A percentile compares a stretch with the other conserved stretches of the same genome.
Evolutionary conservation across 2,329 filamentous ascomycete species (phyloP).

Genomic region (Sphaceloma murrayae): DNA sequence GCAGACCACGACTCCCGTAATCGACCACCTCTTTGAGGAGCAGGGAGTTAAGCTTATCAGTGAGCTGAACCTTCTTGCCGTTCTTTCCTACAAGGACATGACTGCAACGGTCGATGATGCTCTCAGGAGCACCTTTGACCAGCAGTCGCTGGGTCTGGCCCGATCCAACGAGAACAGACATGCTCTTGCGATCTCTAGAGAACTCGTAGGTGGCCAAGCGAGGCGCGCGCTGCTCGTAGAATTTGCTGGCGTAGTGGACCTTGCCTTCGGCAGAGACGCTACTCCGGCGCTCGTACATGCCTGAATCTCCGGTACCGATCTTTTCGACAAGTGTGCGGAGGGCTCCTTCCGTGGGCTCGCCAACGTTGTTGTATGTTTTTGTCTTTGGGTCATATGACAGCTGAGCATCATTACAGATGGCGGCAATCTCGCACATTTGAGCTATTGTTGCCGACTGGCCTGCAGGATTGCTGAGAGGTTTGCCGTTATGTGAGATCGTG

Average conservation of each 20-base stretch:
- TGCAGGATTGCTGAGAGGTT: slow-evolving; percentile 57
- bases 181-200: slow-evolving; percentile 95
- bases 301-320: slow-evolving; percentile 68
- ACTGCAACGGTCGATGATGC: slow-evolving; percentile 84
- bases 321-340: slow-evolving; percentile 88
- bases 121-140: slow-evolving; percentile 94
- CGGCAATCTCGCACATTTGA: slow-evolving; percentile 61
- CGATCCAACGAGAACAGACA: slow-evolving; percentile 82
- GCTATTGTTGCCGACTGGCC: slow-evolving; percentile 64
- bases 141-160: slow-evolving; percentile 67
- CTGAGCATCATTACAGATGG: slow-evolving; percentile 80
- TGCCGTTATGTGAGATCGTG: slow-evolving; percentile 58
- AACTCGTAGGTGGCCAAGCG: slow-evolving; percentile 89
- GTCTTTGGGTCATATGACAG: slow-evolving; percentile 72
- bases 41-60: slow-evolving; percentile 57
- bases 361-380: slow-evolving; percentile 68
- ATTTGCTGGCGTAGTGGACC: slow-evolving; percentile 71
- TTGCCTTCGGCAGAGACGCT: slow-evolving; percentile 47
- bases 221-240: slow-evolving; percentile 67
- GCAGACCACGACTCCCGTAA: slow-evolving; percentile 85
- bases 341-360: slow-evolving; percentile 91
- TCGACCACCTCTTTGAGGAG: slow-evolving; percentile 72
- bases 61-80: slow-evolving; percentile 67
- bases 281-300: slow-evolving; percentile 44
- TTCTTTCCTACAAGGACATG: slow-evolving; percentile 67